Conservation (phyloP, 192 early-diverging fungal species). For the Chytriomyces sp. region DNA sequence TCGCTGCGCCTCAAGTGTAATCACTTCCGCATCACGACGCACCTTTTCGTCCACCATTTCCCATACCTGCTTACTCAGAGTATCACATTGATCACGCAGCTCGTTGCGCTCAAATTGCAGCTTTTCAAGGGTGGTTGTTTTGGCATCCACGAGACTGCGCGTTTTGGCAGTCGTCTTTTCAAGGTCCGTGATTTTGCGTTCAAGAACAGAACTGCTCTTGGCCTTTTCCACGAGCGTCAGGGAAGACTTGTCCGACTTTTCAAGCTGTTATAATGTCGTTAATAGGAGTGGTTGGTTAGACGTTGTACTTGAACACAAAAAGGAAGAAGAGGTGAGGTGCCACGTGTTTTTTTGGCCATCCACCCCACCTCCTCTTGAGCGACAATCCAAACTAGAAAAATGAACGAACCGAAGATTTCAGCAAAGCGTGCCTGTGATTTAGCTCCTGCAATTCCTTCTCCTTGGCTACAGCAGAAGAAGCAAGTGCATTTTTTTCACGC, state of each 20-base stretch:
- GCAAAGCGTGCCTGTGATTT: neutral
- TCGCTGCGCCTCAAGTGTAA: neutral
- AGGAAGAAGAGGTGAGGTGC: neutral
- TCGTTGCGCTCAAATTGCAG: conserved; percentile 30
- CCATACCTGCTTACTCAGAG: conserved; percentile 17
- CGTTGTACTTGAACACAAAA: neutral
- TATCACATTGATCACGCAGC: conserved; percentile 5
- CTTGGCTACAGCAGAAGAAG: conserved; percentile 9
- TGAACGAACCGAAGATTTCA: conserved; percentile 24
- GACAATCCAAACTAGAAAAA: neutral
- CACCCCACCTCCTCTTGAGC: neutral
- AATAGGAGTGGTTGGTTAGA: no score
- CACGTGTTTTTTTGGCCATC: neutral
- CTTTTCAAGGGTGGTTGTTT: conserved; percentile 21
- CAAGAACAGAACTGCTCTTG: neutral
- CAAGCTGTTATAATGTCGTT: conserved; percentile 26
- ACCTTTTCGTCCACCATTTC: neutral
- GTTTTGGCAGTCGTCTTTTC: conserved; percentile 29
- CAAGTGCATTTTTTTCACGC: conserved; percentile 15
- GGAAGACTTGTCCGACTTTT: conserved; percentile 28
- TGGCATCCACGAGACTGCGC: conserved; percentile 18
- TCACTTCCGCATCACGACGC: neutral
- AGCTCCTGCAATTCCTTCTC: conserved; percentile 29
- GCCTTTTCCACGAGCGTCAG: conserved; percentile 23
- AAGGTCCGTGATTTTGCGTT: conserved; percentile 29